These are phyloP conservation scores for Acrasis kona DNA, from an alignment of 78 protist species.

Conservation along the genomic window DNA sequence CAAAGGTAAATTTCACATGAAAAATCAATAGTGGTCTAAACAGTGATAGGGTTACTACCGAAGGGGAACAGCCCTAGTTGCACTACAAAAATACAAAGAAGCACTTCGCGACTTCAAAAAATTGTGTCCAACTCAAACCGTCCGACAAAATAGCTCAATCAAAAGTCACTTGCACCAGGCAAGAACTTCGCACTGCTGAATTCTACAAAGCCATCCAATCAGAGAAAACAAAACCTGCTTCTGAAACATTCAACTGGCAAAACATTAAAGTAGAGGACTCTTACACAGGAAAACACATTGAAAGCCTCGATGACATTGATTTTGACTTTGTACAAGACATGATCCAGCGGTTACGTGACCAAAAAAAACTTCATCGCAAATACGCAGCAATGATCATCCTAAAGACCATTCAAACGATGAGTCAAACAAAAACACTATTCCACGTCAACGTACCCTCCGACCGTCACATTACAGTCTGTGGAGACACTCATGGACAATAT, in stretches of 20 bases:
- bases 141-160: conserved; percentile 49
- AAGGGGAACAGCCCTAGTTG: conserved; percentile 72
- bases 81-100: conserved; percentile 65
- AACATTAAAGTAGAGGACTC: conserved; percentile 24
- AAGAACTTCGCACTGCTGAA: conserved; percentile 38
- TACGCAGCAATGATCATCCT: conserved; percentile 35
- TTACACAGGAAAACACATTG: conserved; percentile 60
- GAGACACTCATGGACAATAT: conserved; percentile 89
- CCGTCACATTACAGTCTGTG: conserved; percentile 71
- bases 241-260: conserved; percentile 13
- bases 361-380: conserved; percentile 46
- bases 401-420: conserved; percentile 26
- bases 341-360: conserved; percentile 23
- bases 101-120: conserved; percentile 44
- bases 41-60: conserved; percentile 61
- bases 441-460: conserved; percentile 43
- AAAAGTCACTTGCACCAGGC: conserved; percentile 30
- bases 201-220: conserved; percentile 68
- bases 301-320: conserved; percentile 36
- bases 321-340: conserved; percentile 56
- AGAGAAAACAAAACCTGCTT: conserved; percentile 10
- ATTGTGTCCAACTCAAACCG: conserved; percentile 27
- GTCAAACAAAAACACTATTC: conserved; percentile 33
- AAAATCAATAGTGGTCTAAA: too few relatives aligned
- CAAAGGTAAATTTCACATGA: conserved; percentile 38